phyloP scores from a whole-genome alignment of 2,329 filamentous ascomycete genomes.

The Cryphonectria carpinicola region DNA sequence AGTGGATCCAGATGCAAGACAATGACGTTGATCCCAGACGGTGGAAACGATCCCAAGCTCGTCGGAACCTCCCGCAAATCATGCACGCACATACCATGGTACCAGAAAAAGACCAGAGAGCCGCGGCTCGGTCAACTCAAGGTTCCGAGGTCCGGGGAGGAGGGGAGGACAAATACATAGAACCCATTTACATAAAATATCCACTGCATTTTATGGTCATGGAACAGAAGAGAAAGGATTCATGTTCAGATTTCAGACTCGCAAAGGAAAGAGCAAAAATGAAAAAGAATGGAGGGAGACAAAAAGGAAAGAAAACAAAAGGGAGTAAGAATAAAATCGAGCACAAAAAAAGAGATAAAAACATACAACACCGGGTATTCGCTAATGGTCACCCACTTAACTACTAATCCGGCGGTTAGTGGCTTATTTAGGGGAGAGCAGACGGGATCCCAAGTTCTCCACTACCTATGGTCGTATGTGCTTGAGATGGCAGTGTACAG shows the following conservation, averaged over 20 bases:
- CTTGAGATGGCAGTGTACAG: background rate
- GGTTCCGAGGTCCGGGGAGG: background rate
- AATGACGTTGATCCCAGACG: background rate
- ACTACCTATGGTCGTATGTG: slow-evolving; percentile 6
- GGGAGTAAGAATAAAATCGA: background rate
- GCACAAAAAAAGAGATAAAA: background rate
- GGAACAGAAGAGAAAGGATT: background rate
- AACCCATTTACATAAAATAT: background rate
- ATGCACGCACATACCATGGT: background rate
- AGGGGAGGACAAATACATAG: background rate
- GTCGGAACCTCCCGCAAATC: slow-evolving; percentile 1
- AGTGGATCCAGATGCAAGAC: background rate
- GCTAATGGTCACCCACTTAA: slow-evolving; percentile 32
- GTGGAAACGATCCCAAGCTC: background rate
- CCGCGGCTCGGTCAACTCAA: background rate
- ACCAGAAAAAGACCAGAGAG: background rate
- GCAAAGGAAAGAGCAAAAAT: no score
- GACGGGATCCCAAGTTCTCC: slow-evolving; percentile 2
- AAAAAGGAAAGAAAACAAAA: background rate
- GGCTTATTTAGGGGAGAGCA: slow-evolving; percentile 9
- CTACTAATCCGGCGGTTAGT: slow-evolving; percentile 5
- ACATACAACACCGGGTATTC: slow-evolving; percentile 18
- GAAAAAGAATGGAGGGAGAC: background rate
- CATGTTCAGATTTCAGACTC: background rate
- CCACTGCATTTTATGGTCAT: background rate